Base-by-base conservation (phyloP, 345 rosid species). In the Aethionema arabicum region DNA sequence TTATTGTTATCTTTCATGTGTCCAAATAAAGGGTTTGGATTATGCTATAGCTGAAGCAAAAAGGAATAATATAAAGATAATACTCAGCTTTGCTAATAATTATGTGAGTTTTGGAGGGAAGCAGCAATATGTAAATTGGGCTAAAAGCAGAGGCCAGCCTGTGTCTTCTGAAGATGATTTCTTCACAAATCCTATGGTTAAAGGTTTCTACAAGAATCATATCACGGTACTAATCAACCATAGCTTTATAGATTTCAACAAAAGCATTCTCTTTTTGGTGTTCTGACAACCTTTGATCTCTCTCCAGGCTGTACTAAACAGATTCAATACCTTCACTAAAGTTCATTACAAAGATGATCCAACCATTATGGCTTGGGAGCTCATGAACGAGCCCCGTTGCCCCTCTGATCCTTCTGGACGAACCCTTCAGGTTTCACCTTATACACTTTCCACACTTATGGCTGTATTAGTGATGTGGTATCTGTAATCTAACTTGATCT, bases 351-450 rank as follows among this genome's bases (percentile, higher is more conserved):
- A 78, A 76, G 90, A 90, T 68, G 99, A 93, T 32, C 75, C 97
- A 31, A 85, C 97, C n/a, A 90, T 93, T 56, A 90, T 93, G 97
- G 97, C 95, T 27, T 87, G 97, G 99, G 99, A 93, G 87, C 99
- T 93, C 61, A 90, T 93, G 88, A 93, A 93, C 68, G 99, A 93
- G 72, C 97, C 97, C 37, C 85, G 96, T 72, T 90, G 99, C 67
- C 72, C 83, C 39, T 84, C 95, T 2, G 99, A 93, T 79, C 82
- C 87, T 4, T 71, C 85, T 7, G 99, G 97, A 60, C 65, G 76
- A 33, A 87, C 91, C 71, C 75, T 93, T 75, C 97, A 87, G 97
- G 98, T 86, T 72, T 77, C 48, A 14, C 48, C n/a, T 3, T 29
- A 4, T 16, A 54, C 35, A 47, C 36, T 40, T n/a, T 33, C 16